Evolutionary conservation across 129 eudicot genomes (phyloP).

Genomic region (Centaurea solstitialis): DNA sequence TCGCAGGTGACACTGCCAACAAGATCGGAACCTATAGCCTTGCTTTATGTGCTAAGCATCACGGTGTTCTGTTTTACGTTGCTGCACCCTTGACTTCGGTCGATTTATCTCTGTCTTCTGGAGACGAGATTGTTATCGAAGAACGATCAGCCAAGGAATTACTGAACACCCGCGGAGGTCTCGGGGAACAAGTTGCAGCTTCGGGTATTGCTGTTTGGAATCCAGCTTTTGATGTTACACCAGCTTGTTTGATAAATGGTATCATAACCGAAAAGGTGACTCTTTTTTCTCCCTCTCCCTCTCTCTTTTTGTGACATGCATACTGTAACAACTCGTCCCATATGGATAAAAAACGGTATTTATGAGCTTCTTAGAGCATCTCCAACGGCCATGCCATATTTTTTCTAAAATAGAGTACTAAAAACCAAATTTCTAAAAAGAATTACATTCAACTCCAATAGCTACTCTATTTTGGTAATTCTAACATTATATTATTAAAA

Average conservation of each 20-base stretch:
- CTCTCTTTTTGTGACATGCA: not conserved
- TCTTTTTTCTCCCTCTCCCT: not conserved
- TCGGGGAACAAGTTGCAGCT: constrained; percentile 97
- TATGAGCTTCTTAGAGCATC: no score
- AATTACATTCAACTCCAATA: no score
- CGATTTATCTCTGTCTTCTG: constrained; percentile 82
- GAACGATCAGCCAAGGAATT: constrained; percentile 91
- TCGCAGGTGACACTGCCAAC: constrained; percentile 92
- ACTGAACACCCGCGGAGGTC: constrained; percentile 77
- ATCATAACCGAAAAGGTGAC: constrained; percentile 90
- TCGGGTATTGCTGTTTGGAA: constrained; percentile 96
- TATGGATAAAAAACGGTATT: no score
- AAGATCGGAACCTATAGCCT: constrained; percentile 97
- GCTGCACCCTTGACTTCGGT: constrained; percentile 96
- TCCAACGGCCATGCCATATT: no score
- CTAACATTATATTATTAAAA: no score
- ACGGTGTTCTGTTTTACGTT: constrained; percentile 73
- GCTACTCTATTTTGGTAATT: no score
- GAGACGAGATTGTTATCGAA: constrained; percentile 84
- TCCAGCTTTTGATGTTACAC: constrained; percentile 98
- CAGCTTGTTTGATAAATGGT: constrained; percentile 70
- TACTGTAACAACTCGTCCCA: not conserved
- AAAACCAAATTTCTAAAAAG: no score
- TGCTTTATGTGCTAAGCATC: constrained; percentile 78
- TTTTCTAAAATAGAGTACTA: no score